Evolutionary conservation across 768 basidiomycete genomes (phyloP).

Genomic region (Russula lepida): DNA sequence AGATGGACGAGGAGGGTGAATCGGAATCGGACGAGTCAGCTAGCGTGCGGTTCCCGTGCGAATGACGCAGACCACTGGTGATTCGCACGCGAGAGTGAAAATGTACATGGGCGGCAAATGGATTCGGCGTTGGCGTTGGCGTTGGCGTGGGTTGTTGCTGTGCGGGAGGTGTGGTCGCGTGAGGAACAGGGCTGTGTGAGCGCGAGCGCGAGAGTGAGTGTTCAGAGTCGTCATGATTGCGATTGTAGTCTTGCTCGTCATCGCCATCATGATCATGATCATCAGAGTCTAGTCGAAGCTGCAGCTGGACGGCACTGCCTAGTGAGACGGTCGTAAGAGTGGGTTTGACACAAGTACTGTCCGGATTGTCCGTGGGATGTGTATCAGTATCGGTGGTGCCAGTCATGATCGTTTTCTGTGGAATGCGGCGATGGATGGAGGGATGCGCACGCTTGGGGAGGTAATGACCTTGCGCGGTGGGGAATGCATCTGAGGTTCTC

Average conservation of each 20-base stretch:
- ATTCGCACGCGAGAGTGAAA: conserved; percentile 75
- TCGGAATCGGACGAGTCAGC: conserved; percentile 18
- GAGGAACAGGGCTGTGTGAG: neutral
- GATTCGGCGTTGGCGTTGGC: conserved; percentile 1
- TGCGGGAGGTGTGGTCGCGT: neutral
- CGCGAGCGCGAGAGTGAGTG: neutral
- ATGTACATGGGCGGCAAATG: conserved; percentile 37
- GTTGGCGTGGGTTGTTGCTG: neutral
- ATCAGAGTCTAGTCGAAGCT: neutral
- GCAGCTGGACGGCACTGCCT: neutral
- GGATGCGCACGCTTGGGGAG: neutral
- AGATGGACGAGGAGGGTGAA: conserved; percentile 67
- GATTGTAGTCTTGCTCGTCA: conserved; percentile 6
- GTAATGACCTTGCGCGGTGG: neutral
- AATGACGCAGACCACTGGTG: conserved; percentile 54
- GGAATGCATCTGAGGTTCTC: neutral
- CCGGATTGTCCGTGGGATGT: neutral
- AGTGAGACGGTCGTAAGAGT: neutral
- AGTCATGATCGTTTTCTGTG: neutral
- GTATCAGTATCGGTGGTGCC: neutral
- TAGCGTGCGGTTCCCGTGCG: conserved; percentile 27
- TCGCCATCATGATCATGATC: conserved; percentile 9
- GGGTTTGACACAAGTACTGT: neutral
- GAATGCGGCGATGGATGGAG: neutral
- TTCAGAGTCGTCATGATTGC: neutral